Conservation (phyloP, 768 basidiomycete species). For the Lactarius evosmus region DNA sequence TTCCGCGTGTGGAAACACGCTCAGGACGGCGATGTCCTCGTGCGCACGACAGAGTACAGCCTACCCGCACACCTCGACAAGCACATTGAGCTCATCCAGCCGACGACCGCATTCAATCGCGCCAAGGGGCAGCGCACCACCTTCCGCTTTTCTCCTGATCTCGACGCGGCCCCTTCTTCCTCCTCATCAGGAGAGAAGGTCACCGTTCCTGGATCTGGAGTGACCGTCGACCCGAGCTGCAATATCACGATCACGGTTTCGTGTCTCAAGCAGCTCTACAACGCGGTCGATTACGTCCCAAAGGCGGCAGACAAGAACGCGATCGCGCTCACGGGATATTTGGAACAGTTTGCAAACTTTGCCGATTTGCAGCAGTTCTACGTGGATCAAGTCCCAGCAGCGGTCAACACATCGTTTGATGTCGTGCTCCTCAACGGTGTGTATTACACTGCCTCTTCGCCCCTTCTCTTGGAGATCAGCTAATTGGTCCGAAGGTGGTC, state of each 20-base stretch:
- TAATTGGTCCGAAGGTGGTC: conserved; percentile 40
- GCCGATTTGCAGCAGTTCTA: conserved; percentile 37
- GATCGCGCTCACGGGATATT: conserved; percentile 38
- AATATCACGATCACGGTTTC: conserved; percentile 37
- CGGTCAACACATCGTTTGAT: conserved; percentile 45
- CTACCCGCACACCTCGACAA: conserved; percentile 51
- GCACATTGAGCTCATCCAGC: conserved; percentile 61
- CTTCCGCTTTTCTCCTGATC: conserved; percentile 31
- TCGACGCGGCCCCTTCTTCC: neutral
- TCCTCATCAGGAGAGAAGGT: neutral
- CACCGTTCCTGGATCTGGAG: neutral
- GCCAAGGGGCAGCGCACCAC: conserved; percentile 41
- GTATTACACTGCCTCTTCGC: neutral
- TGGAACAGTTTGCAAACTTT: conserved; percentile 36
- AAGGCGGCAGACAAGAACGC: conserved; percentile 31
- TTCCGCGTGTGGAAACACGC: conserved; percentile 55
- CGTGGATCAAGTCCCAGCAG: conserved; percentile 34
- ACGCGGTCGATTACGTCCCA: conserved; percentile 33
- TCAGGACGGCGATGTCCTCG: conserved; percentile 47
- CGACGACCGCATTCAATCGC: conserved; percentile 60
- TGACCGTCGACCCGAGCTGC: conserved; percentile 35
- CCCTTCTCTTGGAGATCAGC: neutral
- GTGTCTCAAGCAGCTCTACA: conserved; percentile 39
- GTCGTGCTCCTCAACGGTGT: conserved; percentile 55
- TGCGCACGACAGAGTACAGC: conserved; percentile 60